Evolutionary conservation across 768 basidiomycete genomes (phyloP), one percentile per base, ranked within the genome.

Genomic region (Panaeolus cyanescens): DNA sequence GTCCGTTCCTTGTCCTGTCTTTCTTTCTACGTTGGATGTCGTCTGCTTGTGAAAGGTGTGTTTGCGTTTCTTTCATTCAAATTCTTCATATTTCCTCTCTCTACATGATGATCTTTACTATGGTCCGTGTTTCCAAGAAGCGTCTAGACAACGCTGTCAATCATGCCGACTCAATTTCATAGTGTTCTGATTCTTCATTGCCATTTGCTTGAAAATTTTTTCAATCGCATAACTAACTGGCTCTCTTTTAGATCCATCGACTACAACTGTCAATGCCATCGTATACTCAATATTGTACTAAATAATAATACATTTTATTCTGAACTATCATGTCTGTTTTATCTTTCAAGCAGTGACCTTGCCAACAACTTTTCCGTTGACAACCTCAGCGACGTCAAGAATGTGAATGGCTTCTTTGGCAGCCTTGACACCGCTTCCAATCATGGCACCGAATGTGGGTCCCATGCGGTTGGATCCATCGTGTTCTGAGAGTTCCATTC

Each of bases 61-160:
- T 30, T 50, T 28, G 30, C 12, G 45, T 50, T 22, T n/a, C 25
- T 34, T 34, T 56, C 34, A 28, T 20, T 30, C 10, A 34, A 34
- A 34, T 7, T 25, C 22, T 50, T 33, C 54, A 36, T 66, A 63
- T 60, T 60, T 66, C 61, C 54, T 61, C 66, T 68, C 67, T 60
- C 56, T 61, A 64, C 70, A 67, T 83, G 89, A 93, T 91, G 91
- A 92, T 75, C 75, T 64, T 72, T 73, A 90, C 90, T 91, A 91
- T 93, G 93, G 92, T 94, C 92, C 92, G 92, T 93, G 92, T 93
- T 93, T 91, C 92, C 85, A 88, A 93, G 90, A 87, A 85, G 90
- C 87, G 91, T 87, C 81, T 89, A 95, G 92, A 93, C 89, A 91
- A 85, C 91, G 89, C 90, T 86, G 84, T 77, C 77, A 80, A 84